Evolutionary conservation across 2,329 filamentous ascomycete genomes (phyloP).

Genomic region (Leptographium wingfieldii): DNA sequence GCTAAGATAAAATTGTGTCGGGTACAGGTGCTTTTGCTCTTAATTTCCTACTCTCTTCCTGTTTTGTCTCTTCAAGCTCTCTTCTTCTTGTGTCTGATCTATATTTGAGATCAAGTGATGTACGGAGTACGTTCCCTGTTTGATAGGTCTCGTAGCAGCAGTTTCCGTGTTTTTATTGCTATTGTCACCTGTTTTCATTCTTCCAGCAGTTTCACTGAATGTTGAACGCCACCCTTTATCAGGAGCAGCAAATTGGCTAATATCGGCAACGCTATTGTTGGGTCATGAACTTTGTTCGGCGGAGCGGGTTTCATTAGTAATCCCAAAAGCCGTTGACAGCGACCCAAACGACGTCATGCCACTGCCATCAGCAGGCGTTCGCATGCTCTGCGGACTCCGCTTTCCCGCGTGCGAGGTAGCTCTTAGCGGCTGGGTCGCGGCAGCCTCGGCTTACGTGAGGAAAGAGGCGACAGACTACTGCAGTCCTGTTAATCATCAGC

Average conservation of each 20-base stretch:
- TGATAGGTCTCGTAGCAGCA: neutral
- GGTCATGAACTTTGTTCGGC: neutral
- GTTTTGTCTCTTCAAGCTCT: neutral
- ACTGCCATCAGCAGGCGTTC: neutral
- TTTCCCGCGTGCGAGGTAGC: neutral
- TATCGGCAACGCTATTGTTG: too few species aligned
- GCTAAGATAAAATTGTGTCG: neutral
- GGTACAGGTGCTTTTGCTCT: neutral
- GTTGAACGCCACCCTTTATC: too few species aligned
- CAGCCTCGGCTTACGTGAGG: neutral
- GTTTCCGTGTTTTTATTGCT: neutral
- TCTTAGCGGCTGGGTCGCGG: neutral
- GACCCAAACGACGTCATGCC: neutral
- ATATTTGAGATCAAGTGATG: neutral
- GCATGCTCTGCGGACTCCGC: neutral
- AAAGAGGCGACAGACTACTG: neutral
- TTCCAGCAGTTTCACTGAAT: too few species aligned
- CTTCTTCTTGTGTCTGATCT: neutral
- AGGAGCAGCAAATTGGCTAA: too few species aligned
- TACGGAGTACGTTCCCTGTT: neutral
- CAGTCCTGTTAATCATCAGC: neutral
- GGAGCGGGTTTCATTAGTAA: neutral
- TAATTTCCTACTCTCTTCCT: too few species aligned
- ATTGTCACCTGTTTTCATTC: neutral
- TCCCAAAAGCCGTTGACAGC: neutral